These are phyloP conservation scores for Periconia digitata DNA, from an alignment of 2,329 filamentous ascomycete genomes.

Conservation along the genomic window DNA sequence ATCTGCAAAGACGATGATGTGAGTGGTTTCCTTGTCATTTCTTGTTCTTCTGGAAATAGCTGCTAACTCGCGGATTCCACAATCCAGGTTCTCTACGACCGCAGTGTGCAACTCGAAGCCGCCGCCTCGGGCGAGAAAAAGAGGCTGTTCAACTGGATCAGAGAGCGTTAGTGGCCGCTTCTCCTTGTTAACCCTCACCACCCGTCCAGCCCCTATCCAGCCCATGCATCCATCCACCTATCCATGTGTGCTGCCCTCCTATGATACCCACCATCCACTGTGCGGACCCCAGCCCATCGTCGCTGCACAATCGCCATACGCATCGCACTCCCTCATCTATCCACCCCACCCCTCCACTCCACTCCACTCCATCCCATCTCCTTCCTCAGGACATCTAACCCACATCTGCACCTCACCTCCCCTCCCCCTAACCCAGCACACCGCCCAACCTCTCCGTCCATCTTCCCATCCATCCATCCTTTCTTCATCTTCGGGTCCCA, in stretches of 20 bases:
- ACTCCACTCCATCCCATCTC: neutral
- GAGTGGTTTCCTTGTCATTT: slow-evolving; percentile 36
- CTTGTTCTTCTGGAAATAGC: neutral
- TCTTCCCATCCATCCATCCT: too few species aligned
- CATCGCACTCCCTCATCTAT: neutral
- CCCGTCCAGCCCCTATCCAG: neutral
- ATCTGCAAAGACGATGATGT: slow-evolving; percentile 89
- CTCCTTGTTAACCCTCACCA: slow-evolving; percentile 9
- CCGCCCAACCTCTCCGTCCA: too few species aligned
- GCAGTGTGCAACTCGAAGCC: slow-evolving; percentile 57
- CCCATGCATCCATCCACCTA: too few species aligned
- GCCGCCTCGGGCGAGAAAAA: slow-evolving; percentile 50
- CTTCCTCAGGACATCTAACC: neutral
- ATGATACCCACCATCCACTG: neutral
- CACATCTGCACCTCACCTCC: neutral
- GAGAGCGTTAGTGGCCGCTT: slow-evolving; percentile 44
- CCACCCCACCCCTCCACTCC: neutral
- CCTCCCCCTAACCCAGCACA: neutral
- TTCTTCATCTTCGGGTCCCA: too few species aligned
- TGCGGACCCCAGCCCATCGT: too few species aligned
- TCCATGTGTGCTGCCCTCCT: neutral
- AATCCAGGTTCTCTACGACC: slow-evolving; percentile 60
- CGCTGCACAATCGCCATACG: too few species aligned
- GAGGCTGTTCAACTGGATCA: slow-evolving; percentile 51
- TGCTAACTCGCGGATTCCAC: slow-evolving; percentile 9